Conservation (phyloP, 2,329 filamentous ascomycete genomes). For the Dactylellina sp. region DNA sequence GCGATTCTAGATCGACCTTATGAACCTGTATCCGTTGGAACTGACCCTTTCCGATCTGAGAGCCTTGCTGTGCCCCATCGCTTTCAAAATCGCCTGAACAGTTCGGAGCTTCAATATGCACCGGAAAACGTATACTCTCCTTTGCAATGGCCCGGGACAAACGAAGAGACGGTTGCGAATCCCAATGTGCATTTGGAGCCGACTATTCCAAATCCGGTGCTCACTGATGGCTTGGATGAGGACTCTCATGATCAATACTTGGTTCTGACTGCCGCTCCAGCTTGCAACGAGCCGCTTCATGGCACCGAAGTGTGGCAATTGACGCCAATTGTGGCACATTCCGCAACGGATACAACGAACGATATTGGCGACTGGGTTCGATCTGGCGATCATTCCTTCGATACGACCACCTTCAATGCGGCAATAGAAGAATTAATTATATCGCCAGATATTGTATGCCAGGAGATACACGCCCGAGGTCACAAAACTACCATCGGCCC, state of each 20-base stretch:
- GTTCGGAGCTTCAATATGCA: constrained; percentile 22
- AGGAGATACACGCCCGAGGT: constrained; percentile 13
- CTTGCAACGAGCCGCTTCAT: constrained; percentile 26
- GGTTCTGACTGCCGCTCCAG: constrained; percentile 33
- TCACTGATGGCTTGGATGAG: constrained; percentile 13
- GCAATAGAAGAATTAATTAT: constrained; percentile 33
- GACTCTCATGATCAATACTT: constrained; percentile 19
- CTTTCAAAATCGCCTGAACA: constrained; percentile 24
- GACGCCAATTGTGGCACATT: constrained; percentile 44
- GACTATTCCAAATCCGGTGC: constrained; percentile 36
- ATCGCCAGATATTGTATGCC: constrained; percentile 20
- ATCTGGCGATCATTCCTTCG: constrained; percentile 27
- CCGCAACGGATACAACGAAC: constrained; percentile 6
- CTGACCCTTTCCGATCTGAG: constrained; percentile 22
- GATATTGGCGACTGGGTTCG: constrained; percentile 37
- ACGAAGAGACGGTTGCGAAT: constrained; percentile 2
- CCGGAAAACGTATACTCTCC: constrained; percentile 31
- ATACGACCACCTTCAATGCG: constrained; percentile 24
- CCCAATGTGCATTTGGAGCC: constrained; percentile 10
- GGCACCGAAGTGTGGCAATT: constrained; percentile 36
- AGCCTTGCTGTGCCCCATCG: constrained; percentile 13
- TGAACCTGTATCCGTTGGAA: constrained; percentile 29
- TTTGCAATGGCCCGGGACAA: constrained; percentile 22
- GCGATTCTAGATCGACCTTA: constrained; percentile 46
- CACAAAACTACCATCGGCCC: constrained; percentile 4